Conservation (phyloP, 129 eudicot species). For the Glebionis coronaria region DNA sequence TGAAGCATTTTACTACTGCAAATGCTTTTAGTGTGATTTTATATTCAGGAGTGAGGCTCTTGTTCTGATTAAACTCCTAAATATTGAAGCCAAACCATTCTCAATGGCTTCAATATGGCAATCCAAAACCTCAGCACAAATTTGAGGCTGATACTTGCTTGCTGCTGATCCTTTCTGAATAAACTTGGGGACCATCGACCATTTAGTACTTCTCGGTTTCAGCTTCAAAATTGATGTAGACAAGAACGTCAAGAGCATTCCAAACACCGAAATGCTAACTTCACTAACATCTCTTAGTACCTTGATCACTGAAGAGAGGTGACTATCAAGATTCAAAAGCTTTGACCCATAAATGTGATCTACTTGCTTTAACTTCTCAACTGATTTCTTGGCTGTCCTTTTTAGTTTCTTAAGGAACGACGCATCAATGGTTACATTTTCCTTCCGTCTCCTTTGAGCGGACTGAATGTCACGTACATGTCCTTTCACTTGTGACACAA, state of each 20-base stretch:
- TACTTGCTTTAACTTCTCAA: constrained; percentile 29
- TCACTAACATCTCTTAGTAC: constrained; percentile 37
- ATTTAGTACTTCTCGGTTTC: constrained; percentile 27
- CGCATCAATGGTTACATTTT: constrained; percentile 20
- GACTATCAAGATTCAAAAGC: constrained; percentile 28
- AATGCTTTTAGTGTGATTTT: constrained; percentile 17
- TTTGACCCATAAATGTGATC: constrained; percentile 12
- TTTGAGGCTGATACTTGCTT: constrained; percentile 22
- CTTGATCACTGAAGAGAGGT: constrained; percentile 27
- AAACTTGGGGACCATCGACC: constrained; percentile 43
- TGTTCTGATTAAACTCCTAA: constrained; percentile 43
- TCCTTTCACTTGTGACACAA: constrained; percentile 35
- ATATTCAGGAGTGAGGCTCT: constrained; percentile 44
- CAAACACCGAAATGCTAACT: constrained; percentile 29
- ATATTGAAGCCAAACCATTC: constrained; percentile 38
- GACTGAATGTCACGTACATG: constrained; percentile 33
- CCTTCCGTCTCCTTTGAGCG: constrained; percentile 30
- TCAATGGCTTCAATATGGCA: constrained; percentile 35
- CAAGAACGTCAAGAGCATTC: constrained; percentile 33
- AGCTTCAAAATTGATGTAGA: constrained; percentile 25
- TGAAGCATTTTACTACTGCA: too few species aligned
- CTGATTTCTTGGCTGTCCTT: constrained; percentile 29
- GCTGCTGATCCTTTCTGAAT: constrained; percentile 27
- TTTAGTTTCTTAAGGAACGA: constrained; percentile 28
- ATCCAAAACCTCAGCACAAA: constrained; percentile 32